Base-by-base conservation (phyloP, 1,284 basidiomycete species). In the Ustilago lituana region DNA sequence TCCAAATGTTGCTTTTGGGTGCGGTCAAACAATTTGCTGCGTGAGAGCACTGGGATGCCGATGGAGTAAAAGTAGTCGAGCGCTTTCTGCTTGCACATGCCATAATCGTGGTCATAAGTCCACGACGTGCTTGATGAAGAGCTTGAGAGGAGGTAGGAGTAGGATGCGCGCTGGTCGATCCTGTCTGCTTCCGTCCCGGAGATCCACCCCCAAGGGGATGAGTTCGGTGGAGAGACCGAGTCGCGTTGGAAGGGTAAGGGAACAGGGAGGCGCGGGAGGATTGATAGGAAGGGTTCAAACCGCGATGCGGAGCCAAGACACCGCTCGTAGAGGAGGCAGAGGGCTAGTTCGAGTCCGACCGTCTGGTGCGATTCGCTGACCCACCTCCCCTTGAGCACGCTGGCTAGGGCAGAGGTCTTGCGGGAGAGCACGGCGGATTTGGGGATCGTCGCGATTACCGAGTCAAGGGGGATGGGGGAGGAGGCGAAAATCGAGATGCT, bases 241-340 rank as follows among this genome's bases (percentile, higher is more conserved):
- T 44, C 19, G 26, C 63, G 65, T 0, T 57, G 33, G 6, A 70
- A 23, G 3, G 75, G 75, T 1, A 78, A 46, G 1, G 52, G 45
- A 1, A 76, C 60, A 6, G 35, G 43, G 0, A 58, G 43, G 27
- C 60, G 60, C 4, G 68, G 67, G 1, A 77, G 64, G 38, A 60
- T 65, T 8, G 46, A 36, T 9, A 79, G 12, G 17, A 74, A 79
- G 1, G 61, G 61, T 15, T 46, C 32, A 33, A 76, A 79, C 1
- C 26, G 20, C 1, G 75, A 77, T 15, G 15, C 5, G 9, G 36
- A n/a, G 0, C 66, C 71, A 1, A 74, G 45, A 19, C 52, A 38
- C 9, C 54, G 62, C 40, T 79, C 77, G 41, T 74, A 76, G 10
- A 75, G 48, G 6, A 79, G 49, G 38, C 72, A 73, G 31, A 79